These are phyloP conservation scores for Calonectria henricotiae DNA, from an alignment of 2,329 filamentous ascomycete species.

Conservation along the genomic window DNA sequence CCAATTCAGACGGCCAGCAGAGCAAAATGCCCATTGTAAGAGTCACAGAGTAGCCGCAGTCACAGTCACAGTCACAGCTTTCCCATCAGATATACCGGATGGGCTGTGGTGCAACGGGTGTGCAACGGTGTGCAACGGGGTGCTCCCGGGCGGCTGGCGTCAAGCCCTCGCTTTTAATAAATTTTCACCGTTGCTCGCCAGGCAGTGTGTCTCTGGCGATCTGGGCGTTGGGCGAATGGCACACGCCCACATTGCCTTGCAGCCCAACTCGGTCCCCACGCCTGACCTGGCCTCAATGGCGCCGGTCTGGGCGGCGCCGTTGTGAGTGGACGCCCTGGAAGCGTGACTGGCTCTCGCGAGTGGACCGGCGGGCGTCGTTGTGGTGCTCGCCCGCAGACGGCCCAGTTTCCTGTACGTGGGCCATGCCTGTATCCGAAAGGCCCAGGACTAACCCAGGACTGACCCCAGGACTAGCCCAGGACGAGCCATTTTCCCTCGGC, in stretches of 20 bases:
- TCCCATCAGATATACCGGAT: not conserved
- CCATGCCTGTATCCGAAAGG: conserved; percentile 3
- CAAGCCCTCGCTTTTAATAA: conserved; percentile 26
- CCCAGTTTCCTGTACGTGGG: conserved; percentile 25
- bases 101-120: not conserved
- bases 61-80: not conserved
- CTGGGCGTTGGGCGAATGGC: conserved; percentile 27
- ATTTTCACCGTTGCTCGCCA: conserved; percentile 24
- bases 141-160: conserved; percentile 3
- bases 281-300: conserved; percentile 31
- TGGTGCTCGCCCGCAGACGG: not conserved
- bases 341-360: conserved; percentile 33
- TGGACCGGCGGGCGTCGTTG: conserved; percentile 10
- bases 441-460: not conserved
- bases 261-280: conserved; percentile 30
- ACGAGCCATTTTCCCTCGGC: conserved; percentile 29
- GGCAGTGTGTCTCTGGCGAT: conserved; percentile 19
- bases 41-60: not conserved
- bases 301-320: not conserved
- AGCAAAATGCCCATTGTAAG: conserved; percentile 5
- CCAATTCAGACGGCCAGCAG: conserved; percentile 19
- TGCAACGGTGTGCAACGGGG: not conserved
- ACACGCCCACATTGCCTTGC: conserved; percentile 27
- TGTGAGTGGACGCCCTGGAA: conserved; percentile 37
- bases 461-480: not conserved